Percentiles rank a stretch among this genome's conserved stretches.
phyloP scores from a whole-genome alignment of 164 flowering plant species.

The Magnolia officinalis region DNA sequence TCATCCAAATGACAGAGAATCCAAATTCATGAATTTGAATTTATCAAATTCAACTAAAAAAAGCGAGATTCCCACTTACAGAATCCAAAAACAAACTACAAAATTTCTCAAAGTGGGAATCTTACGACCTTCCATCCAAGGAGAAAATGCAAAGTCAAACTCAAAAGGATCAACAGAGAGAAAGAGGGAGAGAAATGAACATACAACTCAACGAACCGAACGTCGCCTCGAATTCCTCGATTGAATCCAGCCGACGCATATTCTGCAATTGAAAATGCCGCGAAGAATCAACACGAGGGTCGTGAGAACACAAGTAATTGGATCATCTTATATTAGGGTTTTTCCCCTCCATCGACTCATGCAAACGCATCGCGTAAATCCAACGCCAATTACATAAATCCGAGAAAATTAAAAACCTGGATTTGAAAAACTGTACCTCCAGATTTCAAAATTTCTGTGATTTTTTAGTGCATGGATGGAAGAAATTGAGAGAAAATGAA shows the following conservation, averaged over 20 bases:
- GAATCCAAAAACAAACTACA: neutral
- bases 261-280: neutral
- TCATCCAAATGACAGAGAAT: too few relatives aligned
- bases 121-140: neutral
- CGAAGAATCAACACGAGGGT: neutral
- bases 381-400: neutral
- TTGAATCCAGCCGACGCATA: neutral
- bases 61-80: too few relatives aligned
- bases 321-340: neutral
- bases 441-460: neutral
- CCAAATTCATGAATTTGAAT: too few relatives aligned
- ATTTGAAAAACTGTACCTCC: neutral
- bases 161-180: neutral
- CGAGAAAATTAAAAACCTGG: neutral
- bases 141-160: neutral
- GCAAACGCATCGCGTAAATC: neutral
- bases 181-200: neutral
- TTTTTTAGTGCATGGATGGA: neutral
- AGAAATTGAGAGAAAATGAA: neutral
- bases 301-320: neutral
- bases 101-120: neutral
- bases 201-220: neutral
- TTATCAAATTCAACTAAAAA: too few relatives aligned
- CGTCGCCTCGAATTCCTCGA: neutral
- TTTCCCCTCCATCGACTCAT: neutral